Conservation (phyloP, 176 grass and related monocot genomes). For the Lolium rigidum region DNA sequence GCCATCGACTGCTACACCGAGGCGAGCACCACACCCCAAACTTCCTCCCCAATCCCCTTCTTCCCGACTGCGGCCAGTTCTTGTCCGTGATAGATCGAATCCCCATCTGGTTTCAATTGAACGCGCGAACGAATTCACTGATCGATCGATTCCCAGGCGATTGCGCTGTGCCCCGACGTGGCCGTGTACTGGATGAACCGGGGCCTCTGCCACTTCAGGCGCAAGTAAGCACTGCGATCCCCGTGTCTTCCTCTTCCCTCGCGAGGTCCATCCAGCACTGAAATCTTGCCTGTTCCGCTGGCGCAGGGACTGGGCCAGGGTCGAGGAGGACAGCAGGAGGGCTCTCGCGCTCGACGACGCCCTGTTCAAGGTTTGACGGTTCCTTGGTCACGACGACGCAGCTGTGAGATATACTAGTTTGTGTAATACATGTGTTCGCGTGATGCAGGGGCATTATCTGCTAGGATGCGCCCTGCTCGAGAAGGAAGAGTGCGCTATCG, state of each 20-base stretch:
- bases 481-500: conserved; percentile 54
- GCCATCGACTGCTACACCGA: conserved; percentile 97
- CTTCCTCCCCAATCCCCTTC: neutral
- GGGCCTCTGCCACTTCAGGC: conserved; percentile 67
- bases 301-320: conserved; percentile 76
- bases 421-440: neutral
- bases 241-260: no score
- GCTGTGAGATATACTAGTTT: no score
- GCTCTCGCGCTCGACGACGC: conserved; percentile 76
- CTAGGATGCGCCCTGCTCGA: conserved; percentile 72
- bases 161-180: conserved; percentile 76
- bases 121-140: neutral
- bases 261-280: no score
- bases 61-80: neutral
- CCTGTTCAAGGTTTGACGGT: conserved; percentile 59
- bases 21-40: conserved; percentile 34
- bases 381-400: no score
- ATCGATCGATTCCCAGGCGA: conserved; percentile 50
- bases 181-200: conserved; percentile 88
- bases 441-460: conserved; percentile 65
- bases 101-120: neutral
- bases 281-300: no score
- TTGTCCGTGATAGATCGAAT: neutral
- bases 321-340: conserved; percentile 87
- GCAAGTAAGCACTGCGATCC: conserved; percentile 50